Percentiles rank a stretch among this genome's conserved stretches.
Conservation (phyloP, 495 filamentous ascomycete genomes). For the Cudoniella acicularis region DNA sequence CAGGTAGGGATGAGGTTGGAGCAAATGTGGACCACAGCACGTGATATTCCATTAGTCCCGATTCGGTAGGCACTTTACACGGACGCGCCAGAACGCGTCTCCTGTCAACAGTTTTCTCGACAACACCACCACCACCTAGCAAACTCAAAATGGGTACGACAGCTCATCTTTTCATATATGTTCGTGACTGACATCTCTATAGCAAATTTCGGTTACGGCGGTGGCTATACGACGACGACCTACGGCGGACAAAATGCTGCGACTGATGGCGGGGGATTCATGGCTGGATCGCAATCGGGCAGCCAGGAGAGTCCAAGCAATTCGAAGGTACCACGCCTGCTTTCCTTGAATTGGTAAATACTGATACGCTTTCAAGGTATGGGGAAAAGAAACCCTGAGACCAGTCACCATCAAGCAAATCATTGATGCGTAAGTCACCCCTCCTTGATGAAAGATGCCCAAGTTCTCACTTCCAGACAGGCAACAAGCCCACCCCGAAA, state of each 20-base stretch:
- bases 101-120: neutral
- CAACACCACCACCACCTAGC: neutral
- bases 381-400: constrained; percentile 66
- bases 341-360: constrained; percentile 1
- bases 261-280: constrained; percentile 66
- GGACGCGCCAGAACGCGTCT: neutral
- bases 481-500: constrained; percentile 66
- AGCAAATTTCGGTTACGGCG: constrained; percentile 24
- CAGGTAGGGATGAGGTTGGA: too few relatives aligned
- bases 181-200: neutral
- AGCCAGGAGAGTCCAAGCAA: constrained; percentile 44
- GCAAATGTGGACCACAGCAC: too few relatives aligned
- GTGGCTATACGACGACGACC: constrained; percentile 19
- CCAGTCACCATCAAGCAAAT: constrained; percentile 95
- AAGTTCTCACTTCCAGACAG: neutral
- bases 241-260: constrained; percentile 43
- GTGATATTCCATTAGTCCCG: neutral
- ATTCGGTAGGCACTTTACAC: neutral
- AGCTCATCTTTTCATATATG: neutral
- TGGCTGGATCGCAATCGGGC: constrained; percentile 40
- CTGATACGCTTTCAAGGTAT: constrained; percentile 24
- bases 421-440: constrained; percentile 55
- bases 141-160: constrained; percentile 19
- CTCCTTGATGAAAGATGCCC: neutral
- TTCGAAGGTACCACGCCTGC: constrained; percentile 21